phyloP scores from a whole-genome alignment of 1,284 basidiomycete genomes.

The Fomitopsis betulina region DNA sequence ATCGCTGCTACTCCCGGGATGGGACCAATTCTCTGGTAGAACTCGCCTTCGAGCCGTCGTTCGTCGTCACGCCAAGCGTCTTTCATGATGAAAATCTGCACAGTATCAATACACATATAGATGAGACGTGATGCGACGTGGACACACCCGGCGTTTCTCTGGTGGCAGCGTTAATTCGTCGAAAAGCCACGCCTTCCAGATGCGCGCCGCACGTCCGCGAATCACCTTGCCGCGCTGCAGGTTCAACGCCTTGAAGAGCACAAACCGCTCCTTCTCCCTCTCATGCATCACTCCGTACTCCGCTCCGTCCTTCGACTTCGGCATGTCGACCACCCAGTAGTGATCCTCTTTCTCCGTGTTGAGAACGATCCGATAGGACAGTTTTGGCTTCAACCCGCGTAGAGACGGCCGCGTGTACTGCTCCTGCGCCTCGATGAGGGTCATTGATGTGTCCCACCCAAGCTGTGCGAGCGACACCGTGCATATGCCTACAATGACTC shows the following conservation, averaged over 20 bases:
- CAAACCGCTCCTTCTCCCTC: conserved; percentile 1
- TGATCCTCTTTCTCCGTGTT: background rate
- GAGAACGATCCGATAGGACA: background rate
- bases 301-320: background rate
- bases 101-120: background rate
- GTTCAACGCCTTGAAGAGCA: conserved; percentile 1
- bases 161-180: conserved; percentile 5
- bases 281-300: background rate
- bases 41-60: conserved; percentile 6
- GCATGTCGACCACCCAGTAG: background rate
- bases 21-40: conserved; percentile 2
- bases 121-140: background rate
- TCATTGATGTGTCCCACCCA: conserved; percentile 7
- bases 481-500: background rate
- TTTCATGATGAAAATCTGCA: conserved; percentile 7
- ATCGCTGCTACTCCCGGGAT: background rate
- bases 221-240: conserved; percentile 4
- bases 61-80: conserved; percentile 11
- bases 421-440: background rate
- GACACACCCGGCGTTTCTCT: background rate
- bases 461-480: background rate
- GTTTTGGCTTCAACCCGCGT: background rate
- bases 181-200: conserved; percentile 10
- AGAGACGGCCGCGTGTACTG: background rate
- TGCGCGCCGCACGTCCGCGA: conserved; percentile 5